Evolutionary conservation across 306 rosid species (phyloP).

Genomic region (Rosa chinensis): DNA sequence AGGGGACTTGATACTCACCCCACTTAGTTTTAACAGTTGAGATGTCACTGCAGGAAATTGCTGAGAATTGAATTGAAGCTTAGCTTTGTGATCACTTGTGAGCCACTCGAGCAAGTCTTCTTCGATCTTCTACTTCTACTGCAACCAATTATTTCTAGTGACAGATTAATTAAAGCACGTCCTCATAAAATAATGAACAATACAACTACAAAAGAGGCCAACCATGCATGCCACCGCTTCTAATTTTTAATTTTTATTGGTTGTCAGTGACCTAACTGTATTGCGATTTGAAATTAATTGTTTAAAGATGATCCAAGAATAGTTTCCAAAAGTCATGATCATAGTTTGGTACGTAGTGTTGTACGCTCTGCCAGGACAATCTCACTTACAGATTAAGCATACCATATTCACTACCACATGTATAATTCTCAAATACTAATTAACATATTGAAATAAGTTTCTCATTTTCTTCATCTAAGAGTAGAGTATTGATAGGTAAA

Average conservation of each 20-base stretch:
- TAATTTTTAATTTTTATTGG: not conserved
- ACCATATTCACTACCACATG: not conserved
- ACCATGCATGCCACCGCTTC: not conserved
- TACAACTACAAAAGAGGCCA: not conserved
- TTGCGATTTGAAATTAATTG: not conserved
- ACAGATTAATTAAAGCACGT: not conserved
- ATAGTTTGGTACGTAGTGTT: not conserved
- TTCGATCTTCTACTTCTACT: not conserved
- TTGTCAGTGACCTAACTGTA: conserved; percentile 1
- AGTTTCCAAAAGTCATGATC: not conserved
- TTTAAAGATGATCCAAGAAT: not conserved
- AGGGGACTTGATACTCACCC: conserved; percentile 14
- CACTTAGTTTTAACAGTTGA: not conserved
- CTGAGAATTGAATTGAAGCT: not conserved
- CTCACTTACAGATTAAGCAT: not conserved
- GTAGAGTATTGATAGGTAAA: no score
- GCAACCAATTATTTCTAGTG: not conserved
- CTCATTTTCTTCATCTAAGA: no score
- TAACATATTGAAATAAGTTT: no score
- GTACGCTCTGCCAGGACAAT: not conserved
- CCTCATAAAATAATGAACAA: not conserved
- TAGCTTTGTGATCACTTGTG: not conserved
- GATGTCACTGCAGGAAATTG: not conserved
- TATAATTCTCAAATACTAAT: not conserved
- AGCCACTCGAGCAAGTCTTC: conserved; percentile 4